phyloP scores from a whole-genome alignment of 495 filamentous ascomycete genomes.

The Aspergillus taichungensis region DNA sequence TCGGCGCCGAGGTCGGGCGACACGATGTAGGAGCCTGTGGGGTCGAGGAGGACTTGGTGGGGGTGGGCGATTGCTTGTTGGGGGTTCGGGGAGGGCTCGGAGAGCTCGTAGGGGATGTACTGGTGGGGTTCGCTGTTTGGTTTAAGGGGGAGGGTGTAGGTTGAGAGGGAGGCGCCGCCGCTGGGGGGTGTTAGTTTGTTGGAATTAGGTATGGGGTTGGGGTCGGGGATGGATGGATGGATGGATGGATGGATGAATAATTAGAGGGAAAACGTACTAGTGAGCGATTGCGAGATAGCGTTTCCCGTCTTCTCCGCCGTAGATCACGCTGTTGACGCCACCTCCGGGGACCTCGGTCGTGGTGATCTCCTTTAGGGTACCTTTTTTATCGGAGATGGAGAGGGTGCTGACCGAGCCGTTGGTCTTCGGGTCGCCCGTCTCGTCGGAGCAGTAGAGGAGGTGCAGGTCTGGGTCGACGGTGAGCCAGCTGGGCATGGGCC shows the following conservation, averaged over 20 bases:
- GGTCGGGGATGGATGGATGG: neutral
- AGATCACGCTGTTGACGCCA: slow-evolving; percentile 34
- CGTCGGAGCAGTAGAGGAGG: slow-evolving; percentile 54
- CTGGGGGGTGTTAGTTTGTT: slow-evolving; percentile 10
- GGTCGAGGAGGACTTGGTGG: slow-evolving; percentile 62
- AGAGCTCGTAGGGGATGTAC: slow-evolving; percentile 43
- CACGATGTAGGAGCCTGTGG: slow-evolving; percentile 53
- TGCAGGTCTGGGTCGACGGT: slow-evolving; percentile 42
- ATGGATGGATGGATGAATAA: neutral
- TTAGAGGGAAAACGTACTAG: slow-evolving; percentile 31
- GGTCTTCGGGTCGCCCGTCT: slow-evolving; percentile 21
- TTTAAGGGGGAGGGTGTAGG: slow-evolving; percentile 25
- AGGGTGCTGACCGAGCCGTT: slow-evolving; percentile 26
- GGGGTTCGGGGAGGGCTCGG: slow-evolving; percentile 38
- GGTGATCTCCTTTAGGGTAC: slow-evolving; percentile 18
- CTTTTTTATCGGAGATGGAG: slow-evolving; percentile 8
- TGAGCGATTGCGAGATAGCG: slow-evolving; percentile 37
- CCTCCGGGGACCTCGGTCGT: slow-evolving; percentile 20
- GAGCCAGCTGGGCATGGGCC: slow-evolving; percentile 50
- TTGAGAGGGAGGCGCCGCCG: slow-evolving; percentile 26
- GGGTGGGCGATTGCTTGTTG: slow-evolving; percentile 63
- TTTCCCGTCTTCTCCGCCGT: slow-evolving; percentile 16
- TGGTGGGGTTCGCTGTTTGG: slow-evolving; percentile 24
- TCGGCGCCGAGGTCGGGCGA: slow-evolving; percentile 68
- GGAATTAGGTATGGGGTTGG: slow-evolving; percentile 5